These are phyloP conservation scores for Kurtzmaniella quercitrusa DNA, from an alignment of 1,139 yeast species.

Conservation along the genomic window DNA sequence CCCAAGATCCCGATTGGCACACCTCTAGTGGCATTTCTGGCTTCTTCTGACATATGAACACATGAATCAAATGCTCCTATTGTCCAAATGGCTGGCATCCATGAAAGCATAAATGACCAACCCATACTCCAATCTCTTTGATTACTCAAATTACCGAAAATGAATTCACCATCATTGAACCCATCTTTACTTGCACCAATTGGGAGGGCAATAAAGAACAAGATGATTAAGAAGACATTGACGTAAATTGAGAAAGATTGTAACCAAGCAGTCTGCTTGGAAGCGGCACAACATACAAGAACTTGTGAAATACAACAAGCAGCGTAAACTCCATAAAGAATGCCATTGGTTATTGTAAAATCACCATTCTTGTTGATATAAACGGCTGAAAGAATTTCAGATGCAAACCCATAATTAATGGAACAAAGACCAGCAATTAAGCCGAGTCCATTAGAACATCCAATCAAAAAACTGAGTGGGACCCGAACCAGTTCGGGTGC, in stretches of 20 bases:
- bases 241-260: slow-evolving; percentile 58
- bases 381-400: slow-evolving; percentile 33
- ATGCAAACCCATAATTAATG: slow-evolving; percentile 36
- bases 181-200: slow-evolving; percentile 35
- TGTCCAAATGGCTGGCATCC: slow-evolving; percentile 68
- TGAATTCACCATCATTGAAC: slow-evolving; percentile 39
- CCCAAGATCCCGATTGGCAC: slow-evolving; percentile 60
- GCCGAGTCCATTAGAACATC: slow-evolving; percentile 34
- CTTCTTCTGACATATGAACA: slow-evolving; percentile 73
- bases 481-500: slow-evolving; percentile 29
- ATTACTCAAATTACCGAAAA: slow-evolving; percentile 56
- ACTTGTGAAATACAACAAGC: slow-evolving; percentile 27
- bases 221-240: slow-evolving; percentile 50
- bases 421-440: slow-evolving; percentile 36
- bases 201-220: slow-evolving; percentile 68
- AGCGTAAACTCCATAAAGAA: slow-evolving; percentile 34
- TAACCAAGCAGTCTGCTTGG: slow-evolving; percentile 48
- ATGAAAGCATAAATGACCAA: slow-evolving; percentile 59
- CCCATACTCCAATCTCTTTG: slow-evolving; percentile 58
- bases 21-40: slow-evolving; percentile 59
- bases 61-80: slow-evolving; percentile 70
- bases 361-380: slow-evolving; percentile 27
- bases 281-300: slow-evolving; percentile 27
- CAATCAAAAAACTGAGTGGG: slow-evolving; percentile 44
- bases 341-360: slow-evolving; percentile 28